Percentiles rank a stretch among this genome's conserved stretches.
phyloP scores from a whole-genome alignment of 257 asterid species.

The Prunella vulgaris region DNA sequence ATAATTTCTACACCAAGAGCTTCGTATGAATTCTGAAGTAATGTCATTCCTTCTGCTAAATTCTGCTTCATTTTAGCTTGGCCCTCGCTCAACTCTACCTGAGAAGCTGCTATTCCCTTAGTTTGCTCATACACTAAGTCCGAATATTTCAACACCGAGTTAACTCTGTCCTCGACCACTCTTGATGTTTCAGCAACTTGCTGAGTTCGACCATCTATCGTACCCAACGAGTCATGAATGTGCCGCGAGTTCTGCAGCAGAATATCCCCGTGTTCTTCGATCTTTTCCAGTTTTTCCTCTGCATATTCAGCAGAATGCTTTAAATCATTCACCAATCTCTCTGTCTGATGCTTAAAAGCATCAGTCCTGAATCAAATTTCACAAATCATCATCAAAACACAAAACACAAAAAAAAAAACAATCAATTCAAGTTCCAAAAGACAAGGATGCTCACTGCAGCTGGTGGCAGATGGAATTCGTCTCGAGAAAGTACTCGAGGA shows the following conservation, averaged over 20 bases:
- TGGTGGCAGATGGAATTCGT: conserved; percentile 82
- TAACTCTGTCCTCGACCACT: conserved; percentile 50
- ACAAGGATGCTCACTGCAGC: conserved; percentile 49
- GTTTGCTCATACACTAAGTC: conserved; percentile 59
- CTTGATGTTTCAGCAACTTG: conserved; percentile 47
- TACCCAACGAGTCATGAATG: conserved; percentile 49
- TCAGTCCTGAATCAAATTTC: conserved; percentile 42
- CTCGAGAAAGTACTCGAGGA: conserved; percentile 62
- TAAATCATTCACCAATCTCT: conserved; percentile 73
- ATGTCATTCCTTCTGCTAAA: conserved; percentile 53
- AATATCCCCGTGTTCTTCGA: conserved; percentile 48
- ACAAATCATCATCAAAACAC: neutral
- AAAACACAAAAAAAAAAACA: neutral
- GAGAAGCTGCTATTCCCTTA: conserved; percentile 60
- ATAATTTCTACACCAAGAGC: conserved; percentile 49
- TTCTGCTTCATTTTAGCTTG: conserved; percentile 63
- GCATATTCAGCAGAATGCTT: conserved; percentile 60
- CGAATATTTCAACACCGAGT: conserved; percentile 46
- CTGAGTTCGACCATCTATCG: conserved; percentile 48
- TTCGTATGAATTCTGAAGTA: conserved; percentile 45
- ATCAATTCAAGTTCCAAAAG: neutral
- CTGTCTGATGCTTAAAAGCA: conserved; percentile 66
- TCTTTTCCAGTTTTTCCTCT: conserved; percentile 46
- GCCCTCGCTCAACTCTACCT: conserved; percentile 48
- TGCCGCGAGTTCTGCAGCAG: conserved; percentile 41